phyloP scores from a whole-genome alignment of 108 stramenopile species.

The Cylindrotheca closterium region DNA sequence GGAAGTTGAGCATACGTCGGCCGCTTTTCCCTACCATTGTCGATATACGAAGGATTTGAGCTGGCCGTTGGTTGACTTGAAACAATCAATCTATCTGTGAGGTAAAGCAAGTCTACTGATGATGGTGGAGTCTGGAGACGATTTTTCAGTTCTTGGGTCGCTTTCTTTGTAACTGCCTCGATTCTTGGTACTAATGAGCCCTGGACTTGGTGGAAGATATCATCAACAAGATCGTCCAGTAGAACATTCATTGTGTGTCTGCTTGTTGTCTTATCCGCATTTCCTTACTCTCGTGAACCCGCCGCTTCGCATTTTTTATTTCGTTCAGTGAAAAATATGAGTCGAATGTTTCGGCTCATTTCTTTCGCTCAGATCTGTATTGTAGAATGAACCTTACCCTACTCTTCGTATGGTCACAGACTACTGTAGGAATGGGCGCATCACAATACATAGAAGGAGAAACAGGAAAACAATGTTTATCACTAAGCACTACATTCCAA shows the following conservation, averaged over 20 bases:
- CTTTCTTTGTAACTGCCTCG: slow-evolving; percentile 5
- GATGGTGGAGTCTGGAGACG: slow-evolving; percentile 2
- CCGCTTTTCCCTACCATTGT: slow-evolving; percentile 20
- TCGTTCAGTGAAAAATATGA: too few species aligned
- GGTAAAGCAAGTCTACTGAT: slow-evolving; percentile 52
- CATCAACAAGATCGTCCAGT: slow-evolving; percentile 19
- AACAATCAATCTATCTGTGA: slow-evolving; percentile 60
- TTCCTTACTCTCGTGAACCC: too few species aligned
- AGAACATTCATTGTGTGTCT: slow-evolving; percentile 9
- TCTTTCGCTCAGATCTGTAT: too few species aligned
- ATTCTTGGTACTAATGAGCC: slow-evolving; percentile 2
- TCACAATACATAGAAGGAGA: too few species aligned
- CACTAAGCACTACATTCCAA: too few species aligned
- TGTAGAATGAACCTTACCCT: too few species aligned
- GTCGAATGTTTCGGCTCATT: too few species aligned
- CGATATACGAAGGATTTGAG: slow-evolving; percentile 16
- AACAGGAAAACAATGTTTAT: too few species aligned
- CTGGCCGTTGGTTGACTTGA: slow-evolving; percentile 42
- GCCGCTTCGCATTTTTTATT: too few species aligned
- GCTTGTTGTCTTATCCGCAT: too few species aligned
- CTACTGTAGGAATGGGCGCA: too few species aligned
- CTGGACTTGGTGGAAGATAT: slow-evolving; percentile 10
- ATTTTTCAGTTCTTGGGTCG: not conserved
- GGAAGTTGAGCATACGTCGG: slow-evolving; percentile 3
- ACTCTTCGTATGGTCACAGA: too few species aligned